These are phyloP conservation scores for Didymella keratinophila DNA, from an alignment of 2,329 filamentous ascomycete species.

Conservation along the genomic window DNA sequence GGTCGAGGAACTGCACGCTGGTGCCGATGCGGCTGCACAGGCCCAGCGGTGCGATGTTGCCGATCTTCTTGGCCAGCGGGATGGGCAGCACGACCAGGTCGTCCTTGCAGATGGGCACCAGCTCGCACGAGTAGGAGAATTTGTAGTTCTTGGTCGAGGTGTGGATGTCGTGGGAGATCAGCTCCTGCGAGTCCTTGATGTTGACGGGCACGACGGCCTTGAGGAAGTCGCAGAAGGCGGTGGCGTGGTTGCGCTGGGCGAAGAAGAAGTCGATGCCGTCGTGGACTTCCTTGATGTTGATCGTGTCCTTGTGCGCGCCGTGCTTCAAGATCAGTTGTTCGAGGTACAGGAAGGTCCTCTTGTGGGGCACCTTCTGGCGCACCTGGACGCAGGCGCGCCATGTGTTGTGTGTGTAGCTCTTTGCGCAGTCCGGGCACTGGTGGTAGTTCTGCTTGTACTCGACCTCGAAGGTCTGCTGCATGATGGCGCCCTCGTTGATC, in stretches of 20 bases:
- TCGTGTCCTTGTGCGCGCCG: conserved; percentile 78
- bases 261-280: conserved; percentile 98
- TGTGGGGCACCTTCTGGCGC: conserved; percentile 95
- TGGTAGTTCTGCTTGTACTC: conserved; percentile 90
- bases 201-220: conserved; percentile 80
- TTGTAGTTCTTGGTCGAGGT: conserved; percentile 93
- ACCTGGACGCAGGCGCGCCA: conserved; percentile 96
- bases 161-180: conserved; percentile 93
- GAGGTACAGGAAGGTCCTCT: conserved; percentile 82
- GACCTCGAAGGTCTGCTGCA: conserved; percentile 96
- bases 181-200: conserved; percentile 85
- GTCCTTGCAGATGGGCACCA: conserved; percentile 96
- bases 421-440: conserved; percentile 87
- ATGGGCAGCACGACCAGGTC: conserved; percentile 94
- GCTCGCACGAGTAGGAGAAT: conserved; percentile 86
- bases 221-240: conserved; percentile 91
- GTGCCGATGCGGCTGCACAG: conserved; percentile 91
- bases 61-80: conserved; percentile 83
- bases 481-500: conserved; percentile 69
- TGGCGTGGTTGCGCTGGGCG: conserved; percentile 85
- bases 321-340: conserved; percentile 98
- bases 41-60: conserved; percentile 86
- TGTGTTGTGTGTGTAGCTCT: conserved; percentile 95
- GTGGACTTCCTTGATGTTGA: conserved; percentile 97
- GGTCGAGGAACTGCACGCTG: conserved; percentile 86